Evolutionary conservation across 2,329 filamentous ascomycete species (phyloP).

Genomic region (Drechslerella dactyloides): DNA sequence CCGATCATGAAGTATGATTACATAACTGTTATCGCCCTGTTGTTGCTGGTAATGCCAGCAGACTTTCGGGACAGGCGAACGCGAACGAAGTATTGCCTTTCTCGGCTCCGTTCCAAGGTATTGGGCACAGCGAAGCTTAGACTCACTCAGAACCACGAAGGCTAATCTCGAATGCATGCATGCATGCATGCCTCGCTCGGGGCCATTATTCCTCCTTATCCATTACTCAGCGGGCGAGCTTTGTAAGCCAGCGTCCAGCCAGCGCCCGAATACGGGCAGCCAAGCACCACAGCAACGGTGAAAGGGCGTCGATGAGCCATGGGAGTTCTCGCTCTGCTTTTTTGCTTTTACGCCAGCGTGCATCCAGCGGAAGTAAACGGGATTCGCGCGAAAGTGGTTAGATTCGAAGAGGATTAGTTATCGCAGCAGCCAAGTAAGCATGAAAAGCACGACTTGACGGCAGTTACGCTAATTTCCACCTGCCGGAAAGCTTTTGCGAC

Average conservation of each 20-base stretch:
- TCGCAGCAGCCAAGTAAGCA: slow-evolving; percentile 2
- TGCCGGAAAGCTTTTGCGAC: background rate
- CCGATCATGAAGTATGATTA: slow-evolving; percentile 31
- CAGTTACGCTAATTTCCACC: slow-evolving; percentile 2
- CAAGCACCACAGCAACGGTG: background rate
- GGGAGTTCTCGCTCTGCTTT: slow-evolving; percentile 12
- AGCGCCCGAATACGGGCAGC: slow-evolving; percentile 9
- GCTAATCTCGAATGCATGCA: background rate
- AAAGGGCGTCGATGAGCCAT: background rate
- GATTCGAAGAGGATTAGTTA: slow-evolving; percentile 14
- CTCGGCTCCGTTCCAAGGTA: background rate
- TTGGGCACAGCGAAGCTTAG: slow-evolving; percentile 25
- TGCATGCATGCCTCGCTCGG: slow-evolving; percentile 20
- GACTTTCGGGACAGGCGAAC: slow-evolving; percentile 15
- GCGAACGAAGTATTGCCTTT: slow-evolving; percentile 2
- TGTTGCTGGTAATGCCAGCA: slow-evolving; percentile 10
- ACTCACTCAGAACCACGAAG: background rate
- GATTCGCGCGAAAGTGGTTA: slow-evolving; percentile 10
- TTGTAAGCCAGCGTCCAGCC: slow-evolving; percentile 33
- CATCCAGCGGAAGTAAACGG: slow-evolving; percentile 20
- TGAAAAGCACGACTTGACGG: background rate
- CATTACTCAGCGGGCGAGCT: slow-evolving; percentile 38
- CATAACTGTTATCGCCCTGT: slow-evolving; percentile 20
- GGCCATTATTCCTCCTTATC: slow-evolving; percentile 11
- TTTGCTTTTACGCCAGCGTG: slow-evolving; percentile 23